phyloP scores from a whole-genome alignment of 2,329 filamentous ascomycete species.

The Calonectria naviculata region DNA sequence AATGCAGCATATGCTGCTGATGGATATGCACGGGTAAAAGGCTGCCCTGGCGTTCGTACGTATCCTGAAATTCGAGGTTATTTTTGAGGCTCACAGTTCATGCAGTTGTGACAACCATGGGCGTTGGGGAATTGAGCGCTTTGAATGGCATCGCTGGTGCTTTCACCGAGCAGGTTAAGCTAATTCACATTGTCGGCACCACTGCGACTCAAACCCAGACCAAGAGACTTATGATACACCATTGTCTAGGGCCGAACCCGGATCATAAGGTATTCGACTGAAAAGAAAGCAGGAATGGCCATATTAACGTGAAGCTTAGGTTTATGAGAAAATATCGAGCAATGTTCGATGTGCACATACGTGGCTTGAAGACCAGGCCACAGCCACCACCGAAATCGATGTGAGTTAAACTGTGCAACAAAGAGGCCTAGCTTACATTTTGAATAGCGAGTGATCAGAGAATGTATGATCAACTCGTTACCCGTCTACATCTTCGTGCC shows the following conservation, averaged over 20 bases:
- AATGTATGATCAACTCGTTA: constrained; percentile 12
- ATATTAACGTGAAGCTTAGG: neutral
- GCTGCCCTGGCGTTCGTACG: constrained; percentile 18
- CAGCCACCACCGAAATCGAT: constrained; percentile 13
- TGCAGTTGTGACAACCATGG: constrained; percentile 23
- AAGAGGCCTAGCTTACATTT: too few relatives aligned
- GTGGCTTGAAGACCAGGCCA: constrained; percentile 16
- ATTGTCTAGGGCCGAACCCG: constrained; percentile 13
- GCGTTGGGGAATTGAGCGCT: constrained; percentile 20
- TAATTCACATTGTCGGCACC: constrained; percentile 24
- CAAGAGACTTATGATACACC: constrained; percentile 22
- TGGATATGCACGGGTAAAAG: constrained; percentile 23
- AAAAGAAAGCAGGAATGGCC: neutral
- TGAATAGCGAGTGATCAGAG: constrained; percentile 5
- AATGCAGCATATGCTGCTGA: constrained; percentile 27
- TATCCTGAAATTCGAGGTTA: too few relatives aligned
- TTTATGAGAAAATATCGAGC: constrained; percentile 18
- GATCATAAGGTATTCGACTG: constrained; percentile 5
- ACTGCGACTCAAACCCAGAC: constrained; percentile 15
- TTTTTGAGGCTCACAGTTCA: neutral
- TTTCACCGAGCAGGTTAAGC: constrained; percentile 22
- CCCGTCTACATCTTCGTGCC: constrained; percentile 24
- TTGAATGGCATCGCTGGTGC: constrained; percentile 23
- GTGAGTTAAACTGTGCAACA: too few relatives aligned
- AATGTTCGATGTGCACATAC: constrained; percentile 19